A percentile compares a stretch with the other conserved stretches of the same genome.
phyloP scores from a whole-genome alignment of 1,284 basidiomycete genomes.

The Cystobasidium sp. region DNA sequence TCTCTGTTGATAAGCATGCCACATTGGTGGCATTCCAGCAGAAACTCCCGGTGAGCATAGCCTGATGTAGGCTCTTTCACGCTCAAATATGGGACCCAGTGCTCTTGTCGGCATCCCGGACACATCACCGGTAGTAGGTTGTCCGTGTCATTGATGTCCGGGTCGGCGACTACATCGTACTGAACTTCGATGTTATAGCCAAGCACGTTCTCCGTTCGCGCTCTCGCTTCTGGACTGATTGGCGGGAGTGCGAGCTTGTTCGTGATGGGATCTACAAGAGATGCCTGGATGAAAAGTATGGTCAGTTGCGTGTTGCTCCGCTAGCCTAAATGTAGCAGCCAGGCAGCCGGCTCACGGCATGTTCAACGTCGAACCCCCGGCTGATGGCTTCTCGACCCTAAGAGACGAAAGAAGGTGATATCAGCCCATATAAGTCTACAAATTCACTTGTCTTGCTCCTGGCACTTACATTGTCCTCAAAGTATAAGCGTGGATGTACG shows the following conservation, averaged over 20 bases:
- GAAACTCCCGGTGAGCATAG: slow-evolving; percentile 34
- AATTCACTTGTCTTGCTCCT: neutral
- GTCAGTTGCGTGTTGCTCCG: neutral
- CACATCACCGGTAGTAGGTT: slow-evolving; percentile 28
- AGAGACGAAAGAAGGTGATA: neutral
- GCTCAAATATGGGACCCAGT: slow-evolving; percentile 29
- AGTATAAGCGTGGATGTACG: slow-evolving; percentile 29
- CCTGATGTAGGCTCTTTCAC: slow-evolving; percentile 30
- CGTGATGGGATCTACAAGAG: slow-evolving; percentile 24
- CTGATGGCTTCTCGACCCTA: slow-evolving; percentile 21
- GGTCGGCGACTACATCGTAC: slow-evolving; percentile 29
- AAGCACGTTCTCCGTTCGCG: neutral
- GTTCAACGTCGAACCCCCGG: slow-evolving; percentile 29
- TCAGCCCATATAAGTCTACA: neutral
- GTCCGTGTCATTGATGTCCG: slow-evolving; percentile 20
- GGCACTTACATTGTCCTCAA: slow-evolving; percentile 40
- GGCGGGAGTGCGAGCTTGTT: slow-evolving; percentile 10
- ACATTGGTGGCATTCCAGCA: slow-evolving; percentile 24
- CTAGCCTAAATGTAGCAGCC: neutral
- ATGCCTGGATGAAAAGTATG: neutral
- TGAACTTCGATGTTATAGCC: slow-evolving; percentile 30
- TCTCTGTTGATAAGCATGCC: slow-evolving; percentile 34
- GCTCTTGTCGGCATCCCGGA: slow-evolving; percentile 26
- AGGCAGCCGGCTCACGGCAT: slow-evolving; percentile 1
- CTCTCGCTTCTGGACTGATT: neutral